phyloP scores from a whole-genome alignment of 2,329 filamentous ascomycete species.

The Fusarium succisae region DNA sequence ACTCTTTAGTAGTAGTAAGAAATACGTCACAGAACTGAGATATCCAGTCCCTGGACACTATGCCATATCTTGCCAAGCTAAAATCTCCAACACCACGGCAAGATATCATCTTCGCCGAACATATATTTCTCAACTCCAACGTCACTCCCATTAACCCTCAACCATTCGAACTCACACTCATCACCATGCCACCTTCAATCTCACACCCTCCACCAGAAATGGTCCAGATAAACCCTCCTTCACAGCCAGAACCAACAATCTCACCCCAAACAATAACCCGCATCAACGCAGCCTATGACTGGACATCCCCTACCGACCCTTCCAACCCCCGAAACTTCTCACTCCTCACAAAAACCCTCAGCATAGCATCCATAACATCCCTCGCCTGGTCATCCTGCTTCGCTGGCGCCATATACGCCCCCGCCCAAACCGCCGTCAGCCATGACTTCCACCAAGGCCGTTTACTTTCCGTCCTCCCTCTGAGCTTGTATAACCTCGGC shows the following conservation, averaged over 20 bases:
- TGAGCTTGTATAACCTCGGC: conserved; percentile 28
- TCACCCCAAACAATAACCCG: conserved; percentile 12
- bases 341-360: neutral
- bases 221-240: neutral
- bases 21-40: too few species aligned
- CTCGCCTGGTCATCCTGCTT: conserved; percentile 12
- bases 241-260: too few species aligned
- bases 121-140: neutral
- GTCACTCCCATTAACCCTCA: neutral
- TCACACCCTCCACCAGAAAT: neutral
- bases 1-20: too few species aligned
- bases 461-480: neutral
- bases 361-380: conserved; percentile 11
- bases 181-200: neutral
- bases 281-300: conserved; percentile 30
- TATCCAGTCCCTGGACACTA: too few species aligned
- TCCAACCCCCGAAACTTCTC: conserved; percentile 30
- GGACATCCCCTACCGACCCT: conserved; percentile 14
- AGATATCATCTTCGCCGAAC: neutral
- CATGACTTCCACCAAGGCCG: neutral
- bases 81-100: neutral
- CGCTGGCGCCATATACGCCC: conserved; percentile 19
- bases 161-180: fast-evolving
- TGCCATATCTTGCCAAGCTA: neutral
- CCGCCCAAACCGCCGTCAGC: conserved; percentile 1